These are phyloP conservation scores for Pyrenophora tritici-repentis DNA, from an alignment of 2,329 filamentous ascomycete species.

Conservation along the genomic window DNA sequence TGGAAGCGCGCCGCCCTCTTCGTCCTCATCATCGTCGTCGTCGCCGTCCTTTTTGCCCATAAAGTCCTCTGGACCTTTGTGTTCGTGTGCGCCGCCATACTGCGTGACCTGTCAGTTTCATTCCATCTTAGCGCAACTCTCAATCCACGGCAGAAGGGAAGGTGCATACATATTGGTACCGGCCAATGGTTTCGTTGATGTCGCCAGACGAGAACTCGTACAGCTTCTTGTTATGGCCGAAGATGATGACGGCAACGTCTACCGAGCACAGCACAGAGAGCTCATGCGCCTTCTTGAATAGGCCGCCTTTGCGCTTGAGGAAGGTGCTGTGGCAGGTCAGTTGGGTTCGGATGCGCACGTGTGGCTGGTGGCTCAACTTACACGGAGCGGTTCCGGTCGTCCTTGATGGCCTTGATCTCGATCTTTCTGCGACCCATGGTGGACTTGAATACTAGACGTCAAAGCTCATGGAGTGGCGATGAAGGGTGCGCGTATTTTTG, in stretches of 20 bases:
- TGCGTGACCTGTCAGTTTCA: constrained; percentile 49
- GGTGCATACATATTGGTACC: constrained; percentile 84
- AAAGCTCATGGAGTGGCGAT: constrained; percentile 36
- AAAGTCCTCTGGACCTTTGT: constrained; percentile 94
- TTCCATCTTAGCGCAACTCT: constrained; percentile 30
- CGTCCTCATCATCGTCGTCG: constrained; percentile 83
- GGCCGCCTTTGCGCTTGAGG: constrained; percentile 94
- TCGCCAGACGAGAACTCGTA: constrained; percentile 96
- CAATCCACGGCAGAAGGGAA: background rate
- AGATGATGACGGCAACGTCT: constrained; percentile 98
- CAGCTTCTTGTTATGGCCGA: constrained; percentile 97
- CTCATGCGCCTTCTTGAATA: constrained; percentile 99
- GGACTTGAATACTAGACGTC: constrained; percentile 25
- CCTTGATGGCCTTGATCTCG: constrained; percentile 99
- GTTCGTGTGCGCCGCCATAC: constrained; percentile 92
- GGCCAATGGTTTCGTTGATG: constrained; percentile 85
- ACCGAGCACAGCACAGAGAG: constrained; percentile 97
- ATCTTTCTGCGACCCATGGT: constrained; percentile 98
- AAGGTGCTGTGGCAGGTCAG: constrained; percentile 73
- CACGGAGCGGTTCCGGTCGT: constrained; percentile 97
- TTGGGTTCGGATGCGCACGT: constrained; percentile 8
- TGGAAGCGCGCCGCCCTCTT: constrained; percentile 70
- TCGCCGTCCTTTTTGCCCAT: constrained; percentile 73
- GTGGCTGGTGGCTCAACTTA: constrained; percentile 57
- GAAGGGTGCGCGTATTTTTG: constrained; percentile 12